Evolutionary conservation across 352 stramenopile species (phyloP).

Genomic region (Phytopythium kandeliae): DNA sequence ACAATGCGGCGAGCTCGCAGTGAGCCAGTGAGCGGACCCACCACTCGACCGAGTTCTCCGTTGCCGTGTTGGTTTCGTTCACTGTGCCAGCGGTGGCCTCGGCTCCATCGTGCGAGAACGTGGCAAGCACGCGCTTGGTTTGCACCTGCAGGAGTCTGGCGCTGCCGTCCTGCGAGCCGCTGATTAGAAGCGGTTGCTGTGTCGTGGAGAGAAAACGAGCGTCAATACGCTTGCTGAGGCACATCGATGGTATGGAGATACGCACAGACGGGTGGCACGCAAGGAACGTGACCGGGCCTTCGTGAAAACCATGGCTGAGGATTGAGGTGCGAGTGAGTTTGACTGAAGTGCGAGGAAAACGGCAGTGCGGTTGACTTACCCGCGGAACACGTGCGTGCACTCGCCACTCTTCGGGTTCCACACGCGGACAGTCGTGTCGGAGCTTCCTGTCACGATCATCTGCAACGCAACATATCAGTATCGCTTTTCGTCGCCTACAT

Average conservation of each 20-base stretch:
- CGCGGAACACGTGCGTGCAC: conserved; percentile 87
- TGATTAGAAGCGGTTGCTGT: conserved; percentile 90
- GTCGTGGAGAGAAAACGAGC: background rate
- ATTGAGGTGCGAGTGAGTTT: background rate
- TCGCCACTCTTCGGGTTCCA: conserved; percentile 96
- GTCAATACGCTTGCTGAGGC: background rate
- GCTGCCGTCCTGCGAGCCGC: conserved; percentile 92
- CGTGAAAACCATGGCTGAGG: conserved; percentile 74
- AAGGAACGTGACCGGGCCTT: conserved; percentile 90
- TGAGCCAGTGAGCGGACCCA: conserved; percentile 15
- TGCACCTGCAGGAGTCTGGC: conserved; percentile 92
- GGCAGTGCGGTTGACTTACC: conserved; percentile 23
- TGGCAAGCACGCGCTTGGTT: conserved; percentile 92
- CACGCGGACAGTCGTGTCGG: conserved; percentile 92
- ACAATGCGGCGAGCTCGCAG: background rate
- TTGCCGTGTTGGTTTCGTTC: conserved; percentile 38
- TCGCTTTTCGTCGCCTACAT: too few relatives aligned
- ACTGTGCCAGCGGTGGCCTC: conserved; percentile 42
- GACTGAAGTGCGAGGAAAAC: background rate
- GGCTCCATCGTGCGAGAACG: conserved; percentile 65
- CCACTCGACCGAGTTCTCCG: conserved; percentile 86
- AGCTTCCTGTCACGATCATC: conserved; percentile 91
- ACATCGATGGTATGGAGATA: conserved; percentile 2
- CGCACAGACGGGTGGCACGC: conserved; percentile 78
- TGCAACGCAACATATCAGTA: conserved; percentile 12